Base-by-base conservation (phyloP, 2,329 filamentous ascomycete species). In the Hypoxylon sp. region DNA sequence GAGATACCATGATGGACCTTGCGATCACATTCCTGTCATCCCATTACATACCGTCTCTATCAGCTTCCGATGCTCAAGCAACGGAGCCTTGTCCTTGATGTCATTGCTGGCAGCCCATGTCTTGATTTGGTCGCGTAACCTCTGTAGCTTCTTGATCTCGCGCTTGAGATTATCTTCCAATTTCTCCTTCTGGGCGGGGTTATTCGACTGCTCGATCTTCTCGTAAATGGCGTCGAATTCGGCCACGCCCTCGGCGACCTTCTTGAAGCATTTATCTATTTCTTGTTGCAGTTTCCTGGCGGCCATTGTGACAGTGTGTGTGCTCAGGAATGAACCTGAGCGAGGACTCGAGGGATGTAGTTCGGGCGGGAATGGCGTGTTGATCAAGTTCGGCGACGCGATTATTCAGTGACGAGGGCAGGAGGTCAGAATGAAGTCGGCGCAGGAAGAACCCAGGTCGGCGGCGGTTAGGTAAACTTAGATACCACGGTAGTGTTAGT, bases 251-350 rank as follows among this genome's bases (percentile, higher is more conserved):
- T 98, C 95, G 52, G 89, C 88, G 78, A 98, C 94, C 87, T 97
- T 97, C 84, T 99, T 99, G 89, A 98, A 98, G 88, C 93, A 97
- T 85, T 98, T 97, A 79, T 99, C 96, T 77, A 98, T 95, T 85
- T 99, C 96, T 84, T 98, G 94, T 81, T 96, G 93, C 76, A 97
- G 88, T 87, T 99, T 99, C 81, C 96, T 90, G 80, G 93, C 93
- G 76, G 96, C 93, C 96, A 99, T 99, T 76, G 81, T 87, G 82
- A 73, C 69, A 70, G 58, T 71, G 67, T 71, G 67, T 53, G 58
- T 62, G 64, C 64, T 65, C 62, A 64, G 67, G 69, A 65, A 70
- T 61, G 24, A 21, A 63, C 68, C 65, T 44, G 68, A 69, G 48
- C 63, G 27, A 29, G 35, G 17, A 54, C 42, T 27, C 35, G 31